These are phyloP conservation scores for Populus hybrid DNA, from an alignment of 441 rosid genomes.

Conservation along the genomic window DNA sequence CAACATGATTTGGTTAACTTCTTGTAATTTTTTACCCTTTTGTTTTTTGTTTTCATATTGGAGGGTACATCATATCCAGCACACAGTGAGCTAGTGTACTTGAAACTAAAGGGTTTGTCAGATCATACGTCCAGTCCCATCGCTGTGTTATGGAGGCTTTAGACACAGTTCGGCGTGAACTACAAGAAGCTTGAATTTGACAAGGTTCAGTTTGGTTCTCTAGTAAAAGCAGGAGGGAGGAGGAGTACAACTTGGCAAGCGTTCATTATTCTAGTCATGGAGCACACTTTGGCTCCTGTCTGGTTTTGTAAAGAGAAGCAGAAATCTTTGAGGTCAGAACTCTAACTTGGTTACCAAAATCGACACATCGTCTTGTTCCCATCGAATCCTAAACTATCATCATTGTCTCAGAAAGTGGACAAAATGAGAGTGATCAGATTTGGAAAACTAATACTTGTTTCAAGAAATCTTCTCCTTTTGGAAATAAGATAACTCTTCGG, in stretches of 20 bases:
- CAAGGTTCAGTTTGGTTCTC: neutral
- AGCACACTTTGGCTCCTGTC: slow-evolving; percentile 24
- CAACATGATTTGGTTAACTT: no score
- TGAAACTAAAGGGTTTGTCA: slow-evolving; percentile 37
- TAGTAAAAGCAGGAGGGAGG: no score
- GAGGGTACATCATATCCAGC: neutral
- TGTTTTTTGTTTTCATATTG: no score
- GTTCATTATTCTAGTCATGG: slow-evolving; percentile 14
- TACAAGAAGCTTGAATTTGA: neutral
- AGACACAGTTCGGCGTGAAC: slow-evolving; percentile 18
- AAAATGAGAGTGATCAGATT: slow-evolving; percentile 27
- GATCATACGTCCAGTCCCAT: slow-evolving; percentile 55
- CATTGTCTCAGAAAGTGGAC: slow-evolving; percentile 33
- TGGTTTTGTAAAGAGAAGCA: slow-evolving; percentile 29
- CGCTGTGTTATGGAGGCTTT: slow-evolving; percentile 17
- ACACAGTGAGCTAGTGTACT: neutral
- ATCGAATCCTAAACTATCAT: neutral
- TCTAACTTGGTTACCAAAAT: neutral
- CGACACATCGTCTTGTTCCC: slow-evolving; percentile 6
- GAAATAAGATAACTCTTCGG: slow-evolving; percentile 23
- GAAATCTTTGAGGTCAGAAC: slow-evolving; percentile 23
- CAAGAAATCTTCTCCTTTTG: slow-evolving; percentile 38
- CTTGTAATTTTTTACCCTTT: no score
- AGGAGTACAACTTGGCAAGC: no score
- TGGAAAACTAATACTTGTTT: slow-evolving; percentile 30